Evolutionary conservation across 139 green algal genomes (phyloP).

Genomic region (Chlamydomonas urium): DNA sequence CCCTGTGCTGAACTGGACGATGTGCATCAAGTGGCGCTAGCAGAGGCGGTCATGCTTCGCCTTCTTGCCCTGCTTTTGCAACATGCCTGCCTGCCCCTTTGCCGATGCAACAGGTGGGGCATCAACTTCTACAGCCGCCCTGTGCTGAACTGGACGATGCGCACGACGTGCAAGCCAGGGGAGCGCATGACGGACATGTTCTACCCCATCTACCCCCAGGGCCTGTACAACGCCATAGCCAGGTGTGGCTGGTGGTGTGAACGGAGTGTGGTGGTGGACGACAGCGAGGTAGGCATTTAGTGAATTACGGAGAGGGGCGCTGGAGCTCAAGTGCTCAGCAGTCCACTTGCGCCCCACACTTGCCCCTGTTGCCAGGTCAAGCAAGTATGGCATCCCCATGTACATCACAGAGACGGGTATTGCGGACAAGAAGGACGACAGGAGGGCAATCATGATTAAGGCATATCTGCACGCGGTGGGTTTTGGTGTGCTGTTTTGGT

Average conservation of each 20-base stretch:
- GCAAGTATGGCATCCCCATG: constrained; percentile 51
- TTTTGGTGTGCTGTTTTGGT: neutral
- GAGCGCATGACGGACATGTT: constrained; percentile 87
- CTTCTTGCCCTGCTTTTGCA: no score
- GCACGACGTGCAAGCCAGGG: neutral
- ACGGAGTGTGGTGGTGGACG: no score
- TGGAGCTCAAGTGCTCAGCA: no score
- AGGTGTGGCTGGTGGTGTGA: no score
- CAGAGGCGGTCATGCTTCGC: no score
- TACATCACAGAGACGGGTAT: constrained; percentile 82
- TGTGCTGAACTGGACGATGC: constrained; percentile 2
- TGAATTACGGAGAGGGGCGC: no score
- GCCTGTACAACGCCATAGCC: constrained; percentile 24
- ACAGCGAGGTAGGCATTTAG: no score
- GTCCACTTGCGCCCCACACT: neutral
- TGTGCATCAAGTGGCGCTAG: no score
- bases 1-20: no score
- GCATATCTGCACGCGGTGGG: constrained; percentile 41
- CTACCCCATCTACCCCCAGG: constrained; percentile 61
- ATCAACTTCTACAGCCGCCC: constrained; percentile 60
- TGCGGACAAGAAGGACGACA: constrained; percentile 51
- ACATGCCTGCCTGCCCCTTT: neutral
- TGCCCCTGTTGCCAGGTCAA: constrained; percentile 3
- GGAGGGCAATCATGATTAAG: constrained; percentile 40
- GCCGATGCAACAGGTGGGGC: constrained; percentile 30